Evolutionary conservation across 78 protist genomes (phyloP).

Genomic region (Dictyostelium capitatum): DNA sequence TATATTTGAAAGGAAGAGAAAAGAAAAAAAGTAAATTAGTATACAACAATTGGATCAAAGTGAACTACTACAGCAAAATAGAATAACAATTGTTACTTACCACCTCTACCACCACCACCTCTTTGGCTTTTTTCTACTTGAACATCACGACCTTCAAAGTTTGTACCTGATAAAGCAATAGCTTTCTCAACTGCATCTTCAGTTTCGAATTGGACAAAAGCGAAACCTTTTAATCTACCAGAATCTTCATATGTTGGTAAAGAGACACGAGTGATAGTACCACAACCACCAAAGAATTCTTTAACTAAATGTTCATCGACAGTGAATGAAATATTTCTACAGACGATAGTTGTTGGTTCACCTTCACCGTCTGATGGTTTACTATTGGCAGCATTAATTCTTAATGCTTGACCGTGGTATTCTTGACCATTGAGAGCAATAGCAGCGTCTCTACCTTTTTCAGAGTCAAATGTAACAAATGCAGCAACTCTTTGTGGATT

Average conservation of each 20-base stretch:
- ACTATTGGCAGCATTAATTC: neutral
- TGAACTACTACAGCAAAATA: neutral
- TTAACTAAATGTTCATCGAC: conserved; percentile 1
- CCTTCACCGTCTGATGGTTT: conserved; percentile 18
- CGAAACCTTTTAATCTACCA: conserved; percentile 9
- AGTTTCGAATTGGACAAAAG: neutral
- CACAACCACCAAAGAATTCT: conserved; percentile 17
- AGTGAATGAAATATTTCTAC: neutral
- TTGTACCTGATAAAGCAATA: conserved; percentile 9
- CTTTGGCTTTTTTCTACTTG: conserved; percentile 5
- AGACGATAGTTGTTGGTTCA: conserved; percentile 8
- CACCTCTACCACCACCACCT: neutral
- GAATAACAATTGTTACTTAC: neutral
- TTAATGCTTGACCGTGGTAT: conserved; percentile 1
- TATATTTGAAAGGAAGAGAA: neutral
- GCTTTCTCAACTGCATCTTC: conserved; percentile 9
- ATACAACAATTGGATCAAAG: too few species aligned
- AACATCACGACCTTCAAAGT: conserved; percentile 14
- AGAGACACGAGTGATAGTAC: conserved; percentile 20
- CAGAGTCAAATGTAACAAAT: neutral
- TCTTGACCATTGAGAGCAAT: neutral
- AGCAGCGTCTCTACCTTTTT: conserved; percentile 5
- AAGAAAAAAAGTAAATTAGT: neutral
- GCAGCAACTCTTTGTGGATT: conserved; percentile 15
- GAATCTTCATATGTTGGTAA: conserved; percentile 27